A percentile compares a stretch with the other conserved stretches of the same genome.
Evolutionary conservation across 2,329 filamentous ascomycete genomes (phyloP).

Genomic region (Tolypocladium ovalisporum): DNA sequence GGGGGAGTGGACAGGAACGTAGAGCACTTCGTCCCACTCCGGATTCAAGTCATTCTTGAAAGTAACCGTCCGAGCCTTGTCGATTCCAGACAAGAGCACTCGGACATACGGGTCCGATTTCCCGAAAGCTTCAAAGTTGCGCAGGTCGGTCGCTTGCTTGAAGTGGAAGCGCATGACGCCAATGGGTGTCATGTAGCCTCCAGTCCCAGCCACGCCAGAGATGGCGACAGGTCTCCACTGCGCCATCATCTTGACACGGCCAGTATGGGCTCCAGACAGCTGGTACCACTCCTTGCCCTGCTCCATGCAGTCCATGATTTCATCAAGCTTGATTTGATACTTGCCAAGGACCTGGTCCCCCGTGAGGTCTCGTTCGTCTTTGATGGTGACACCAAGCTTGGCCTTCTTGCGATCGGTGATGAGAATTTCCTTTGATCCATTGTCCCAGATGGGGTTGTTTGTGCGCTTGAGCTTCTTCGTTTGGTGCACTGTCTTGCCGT

Average conservation of each 20-base stretch:
- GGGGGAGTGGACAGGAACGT: conserved; percentile 76
- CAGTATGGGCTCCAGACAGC: conserved; percentile 67
- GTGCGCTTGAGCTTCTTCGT: conserved; percentile 93
- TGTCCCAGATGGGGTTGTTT: conserved; percentile 93
- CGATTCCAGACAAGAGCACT: conserved; percentile 78
- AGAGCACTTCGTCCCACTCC: conserved; percentile 91
- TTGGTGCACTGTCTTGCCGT: conserved; percentile 80
- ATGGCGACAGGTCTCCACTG: conserved; percentile 95
- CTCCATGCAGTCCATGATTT: conserved; percentile 80
- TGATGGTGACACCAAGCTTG: conserved; percentile 83
- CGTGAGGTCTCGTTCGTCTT: conserved; percentile 82
- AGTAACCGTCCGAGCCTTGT: conserved; percentile 86
- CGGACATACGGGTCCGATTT: conserved; percentile 95
- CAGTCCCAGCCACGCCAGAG: conserved; percentile 67
- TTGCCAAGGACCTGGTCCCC: conserved; percentile 78
- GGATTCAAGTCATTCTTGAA: conserved; percentile 94
- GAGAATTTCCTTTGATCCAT: conserved; percentile 85
- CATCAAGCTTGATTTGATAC: conserved; percentile 91
- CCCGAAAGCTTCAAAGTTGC: conserved; percentile 89
- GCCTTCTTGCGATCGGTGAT: conserved; percentile 89
- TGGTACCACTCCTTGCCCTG: conserved; percentile 97
- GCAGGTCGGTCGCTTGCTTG: conserved; percentile 67
- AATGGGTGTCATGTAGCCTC: conserved; percentile 85
- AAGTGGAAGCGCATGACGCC: conserved; percentile 95
- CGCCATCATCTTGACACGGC: conserved; percentile 79